Evolutionary conservation across 75 land plant species (phyloP), one percentile per base, ranked within the genome.

Genomic region (Chamaecyparis obtusa): DNA sequence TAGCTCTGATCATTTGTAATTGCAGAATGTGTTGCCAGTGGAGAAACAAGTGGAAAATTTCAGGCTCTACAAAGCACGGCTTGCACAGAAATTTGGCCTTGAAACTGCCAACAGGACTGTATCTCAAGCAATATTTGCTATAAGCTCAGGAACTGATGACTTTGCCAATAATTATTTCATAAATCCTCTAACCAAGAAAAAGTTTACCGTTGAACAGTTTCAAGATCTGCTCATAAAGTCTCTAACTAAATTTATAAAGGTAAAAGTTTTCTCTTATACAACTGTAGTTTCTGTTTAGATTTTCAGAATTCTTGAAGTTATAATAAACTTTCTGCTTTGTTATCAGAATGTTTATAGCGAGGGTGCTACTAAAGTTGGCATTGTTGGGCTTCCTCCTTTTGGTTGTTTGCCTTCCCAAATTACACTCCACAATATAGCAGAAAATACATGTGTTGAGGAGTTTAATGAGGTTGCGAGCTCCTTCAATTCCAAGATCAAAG

Each of bases 331-430:
- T 2, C 0, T 51, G 15, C 55, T 51, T 14, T 51, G 55, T 51
- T 2, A 5, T 5, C 94, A 96, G 97, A 86, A 89, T 51, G 85
- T 96, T 14, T 93, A 92, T 85, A 10, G 27, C 0, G 33, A 91
- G 56, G 97, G 97, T 39, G 96, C 90, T 19, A 87, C 94, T 85
- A 93, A 60, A 54, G 85, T 94, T 67, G 95, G 89, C 11, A 90
- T 96, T 19, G 87, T 93, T 41, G 83, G 94, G 37, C 84, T 96
- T 85, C 94, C 96, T 27, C 95, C 97, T 5, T n/a, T 90, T 4
- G 96, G 97, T 54, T 96, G 96, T 83, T 39, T 95, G 55, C 97
- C 97, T 48, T 90, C 88, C 37, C 86, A 90, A n/a, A 91, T 93
- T 9, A 93, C 90, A 0, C 4, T 90, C n/a, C 89, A 90, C 27